Evolutionary conservation across 805 yeast genomes (phyloP).

Genomic region (Ogataea ramenticola): DNA sequence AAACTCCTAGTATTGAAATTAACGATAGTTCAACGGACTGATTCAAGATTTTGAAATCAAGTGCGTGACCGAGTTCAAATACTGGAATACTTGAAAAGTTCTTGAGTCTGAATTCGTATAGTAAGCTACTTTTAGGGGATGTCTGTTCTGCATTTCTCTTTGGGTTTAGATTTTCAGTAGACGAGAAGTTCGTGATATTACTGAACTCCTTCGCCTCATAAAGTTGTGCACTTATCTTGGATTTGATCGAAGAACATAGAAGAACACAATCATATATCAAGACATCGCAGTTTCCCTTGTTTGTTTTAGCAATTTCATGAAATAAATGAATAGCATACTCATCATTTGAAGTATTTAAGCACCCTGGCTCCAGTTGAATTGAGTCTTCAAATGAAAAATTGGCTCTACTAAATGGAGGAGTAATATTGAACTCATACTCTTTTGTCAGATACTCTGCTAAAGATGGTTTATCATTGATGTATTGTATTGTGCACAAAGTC

Average conservation of each 20-base stretch:
- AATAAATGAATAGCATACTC: not conserved
- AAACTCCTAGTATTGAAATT: constrained; percentile 13
- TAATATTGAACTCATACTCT: constrained; percentile 17
- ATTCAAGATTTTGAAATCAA: constrained; percentile 20
- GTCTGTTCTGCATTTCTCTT: not conserved
- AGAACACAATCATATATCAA: constrained; percentile 24
- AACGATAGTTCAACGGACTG: constrained; percentile 17
- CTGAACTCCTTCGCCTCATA: constrained; percentile 12
- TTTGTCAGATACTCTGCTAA: not conserved
- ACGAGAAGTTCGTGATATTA: constrained; percentile 12
- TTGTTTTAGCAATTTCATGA: constrained; percentile 5
- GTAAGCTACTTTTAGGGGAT: not conserved
- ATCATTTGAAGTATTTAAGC: not conserved
- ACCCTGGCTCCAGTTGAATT: not conserved
- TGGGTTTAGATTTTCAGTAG: constrained; percentile 2
- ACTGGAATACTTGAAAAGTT: constrained; percentile 19
- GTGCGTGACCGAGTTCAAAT: constrained; percentile 17
- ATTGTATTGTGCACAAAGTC: not conserved
- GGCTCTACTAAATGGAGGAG: constrained; percentile 24
- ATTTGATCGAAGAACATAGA: constrained; percentile 27
- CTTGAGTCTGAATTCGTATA: constrained; percentile 14
- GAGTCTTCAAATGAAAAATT: constrained; percentile 19
- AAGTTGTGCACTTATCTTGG: constrained; percentile 17
- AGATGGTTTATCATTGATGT: not conserved
- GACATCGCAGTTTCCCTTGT: constrained; percentile 5